A percentile compares a stretch with the other conserved stretches of the same genome.
These are phyloP conservation scores for Daldinia grandis DNA, from an alignment of 495 filamentous ascomycete genomes.

Conservation along the genomic window DNA sequence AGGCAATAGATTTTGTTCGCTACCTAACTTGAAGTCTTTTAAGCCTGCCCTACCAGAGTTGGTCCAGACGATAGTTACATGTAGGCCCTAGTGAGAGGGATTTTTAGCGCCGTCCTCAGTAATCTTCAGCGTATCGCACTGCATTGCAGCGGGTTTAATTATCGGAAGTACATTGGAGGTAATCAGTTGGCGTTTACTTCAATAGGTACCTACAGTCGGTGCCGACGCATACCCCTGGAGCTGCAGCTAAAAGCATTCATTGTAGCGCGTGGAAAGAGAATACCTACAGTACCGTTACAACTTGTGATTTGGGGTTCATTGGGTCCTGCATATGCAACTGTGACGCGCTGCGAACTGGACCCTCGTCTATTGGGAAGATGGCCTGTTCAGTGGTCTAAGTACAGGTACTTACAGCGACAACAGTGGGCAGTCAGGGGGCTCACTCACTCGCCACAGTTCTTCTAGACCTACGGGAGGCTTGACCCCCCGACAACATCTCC, in stretches of 20 bases:
- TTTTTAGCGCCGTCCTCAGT: constrained; percentile 18
- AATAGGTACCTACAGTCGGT: constrained; percentile 4
- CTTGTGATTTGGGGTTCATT: constrained; percentile 24
- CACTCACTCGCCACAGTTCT: constrained; percentile 38
- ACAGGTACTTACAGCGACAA: constrained; percentile 35
- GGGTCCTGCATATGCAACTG: constrained; percentile 37
- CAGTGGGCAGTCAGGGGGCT: constrained; percentile 7
- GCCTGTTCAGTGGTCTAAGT: constrained; percentile 26
- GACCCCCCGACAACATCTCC: constrained; percentile 27
- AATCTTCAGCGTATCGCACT: constrained; percentile 17
- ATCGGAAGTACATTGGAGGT: constrained; percentile 5
- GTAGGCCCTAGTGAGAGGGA: background rate
- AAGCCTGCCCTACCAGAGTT: background rate
- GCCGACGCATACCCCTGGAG: constrained; percentile 16
- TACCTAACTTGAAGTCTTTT: background rate
- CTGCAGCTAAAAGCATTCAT: constrained; percentile 14
- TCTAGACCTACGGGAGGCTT: constrained; percentile 41
- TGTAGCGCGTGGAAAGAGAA: constrained; percentile 17
- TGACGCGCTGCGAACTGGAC: constrained; percentile 31
- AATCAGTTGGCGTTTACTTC: constrained; percentile 13
- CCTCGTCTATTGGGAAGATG: constrained; percentile 13
- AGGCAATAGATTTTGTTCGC: background rate
- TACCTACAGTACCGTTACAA: constrained; percentile 17
- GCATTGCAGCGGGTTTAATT: constrained; percentile 19
- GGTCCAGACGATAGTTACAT: background rate